Evolutionary conservation across 257 asterid species (phyloP), one percentile per base, ranked within the genome.

Genomic region (Plantago major): DNA sequence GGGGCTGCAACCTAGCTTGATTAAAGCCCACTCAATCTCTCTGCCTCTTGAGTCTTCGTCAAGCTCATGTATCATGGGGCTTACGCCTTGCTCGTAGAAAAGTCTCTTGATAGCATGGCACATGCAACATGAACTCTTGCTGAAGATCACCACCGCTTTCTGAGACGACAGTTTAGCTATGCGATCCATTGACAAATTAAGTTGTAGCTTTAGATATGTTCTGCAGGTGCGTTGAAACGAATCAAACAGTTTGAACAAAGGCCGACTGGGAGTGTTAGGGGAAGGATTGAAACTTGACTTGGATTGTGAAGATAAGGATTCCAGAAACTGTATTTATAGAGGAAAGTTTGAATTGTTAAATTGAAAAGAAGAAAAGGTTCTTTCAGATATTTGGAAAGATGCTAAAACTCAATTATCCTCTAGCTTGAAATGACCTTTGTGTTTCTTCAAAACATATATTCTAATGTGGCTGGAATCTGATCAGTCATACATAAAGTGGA

Each of bases 61-160:
- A 1, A 82, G 58, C 50, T 84, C 87, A 22, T 60, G 55, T 9
- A 82, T 62, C 83, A 71, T 42, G 9, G 84, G 92, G 68, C 74
- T 77, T 57, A 76, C 83, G 0, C 89, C 89, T 69, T 73, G 86
- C 60, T 84, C 86, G 30, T 77, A 68, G 51, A 82, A 82, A 11
- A 84, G 62, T 48, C 79, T 70, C 73, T 78, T 82, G 43, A 84
- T 79, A 28, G 84, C 81, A 70, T 82, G 84, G 66, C 92, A 79
- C 88, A 84, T 81, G 79, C 88, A 81, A 28, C 91, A 84, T 16
- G 84, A 63, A 57, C 79, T 81, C 85, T 84, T 79, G 54, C 83
- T 81, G 61, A 84, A 84, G 7, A 84, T 79, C 79, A 84, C 84
- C 1, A 81, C 86, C 42, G 87, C 84, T 42, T 55, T 81, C 58